Conservation (phyloP, 1,284 basidiomycete genomes). For the Marasmius tenuissimus region DNA sequence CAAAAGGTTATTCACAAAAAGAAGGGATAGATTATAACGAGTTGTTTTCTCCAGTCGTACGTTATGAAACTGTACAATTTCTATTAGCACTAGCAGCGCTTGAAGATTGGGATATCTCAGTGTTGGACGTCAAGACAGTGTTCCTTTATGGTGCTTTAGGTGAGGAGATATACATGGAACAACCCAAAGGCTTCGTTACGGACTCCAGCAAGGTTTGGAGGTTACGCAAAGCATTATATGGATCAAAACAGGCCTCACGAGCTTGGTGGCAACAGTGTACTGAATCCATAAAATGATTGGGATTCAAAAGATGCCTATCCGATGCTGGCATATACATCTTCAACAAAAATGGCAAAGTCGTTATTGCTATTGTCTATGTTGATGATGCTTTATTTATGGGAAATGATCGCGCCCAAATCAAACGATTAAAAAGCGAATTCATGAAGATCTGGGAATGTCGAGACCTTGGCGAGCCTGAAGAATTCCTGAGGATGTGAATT, state of each 20-base stretch:
- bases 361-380: conserved; percentile 7
- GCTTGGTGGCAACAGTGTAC: conserved; percentile 28
- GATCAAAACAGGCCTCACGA: conserved; percentile 30
- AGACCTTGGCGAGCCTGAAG: conserved; percentile 20
- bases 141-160: conserved; percentile 37
- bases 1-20: background rate
- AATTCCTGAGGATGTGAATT: conserved; percentile 24
- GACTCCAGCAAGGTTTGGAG: conserved; percentile 20
- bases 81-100: conserved; percentile 30
- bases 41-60: background rate
- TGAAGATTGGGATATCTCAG: conserved; percentile 29
- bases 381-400: conserved; percentile 21
- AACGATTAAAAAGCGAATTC: conserved; percentile 17
- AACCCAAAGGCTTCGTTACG: conserved; percentile 27
- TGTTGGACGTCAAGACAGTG: conserved; percentile 35
- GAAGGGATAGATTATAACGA: background rate
- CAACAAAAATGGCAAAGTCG: conserved; percentile 5
- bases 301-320: conserved; percentile 18
- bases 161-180: conserved; percentile 36
- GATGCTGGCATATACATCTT: conserved; percentile 24
- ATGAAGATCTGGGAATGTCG: conserved; percentile 24
- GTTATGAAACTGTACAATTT: background rate
- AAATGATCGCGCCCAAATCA: background rate
- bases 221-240: conserved; percentile 26
- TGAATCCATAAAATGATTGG: conserved; percentile 19